Conservation (phyloP, 257 asterid species). For the Nemophila menziesii region DNA sequence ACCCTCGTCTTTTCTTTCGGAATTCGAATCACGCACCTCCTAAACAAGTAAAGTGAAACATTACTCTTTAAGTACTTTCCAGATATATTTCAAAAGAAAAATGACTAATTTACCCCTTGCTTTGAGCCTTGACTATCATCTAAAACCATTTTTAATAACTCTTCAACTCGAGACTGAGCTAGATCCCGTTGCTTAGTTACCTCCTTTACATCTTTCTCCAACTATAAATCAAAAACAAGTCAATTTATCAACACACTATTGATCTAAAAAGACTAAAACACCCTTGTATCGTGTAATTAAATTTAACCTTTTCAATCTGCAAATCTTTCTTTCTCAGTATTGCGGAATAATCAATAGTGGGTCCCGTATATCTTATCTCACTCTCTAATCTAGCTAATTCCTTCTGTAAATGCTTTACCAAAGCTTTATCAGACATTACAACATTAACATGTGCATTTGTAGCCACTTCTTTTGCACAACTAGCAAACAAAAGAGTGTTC, state of each 20-base stretch:
- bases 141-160: conserved; percentile 34
- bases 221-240: conserved; percentile 32
- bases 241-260: conserved; percentile 6
- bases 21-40: neutral
- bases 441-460: conserved; percentile 19
- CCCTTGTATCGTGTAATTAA: neutral
- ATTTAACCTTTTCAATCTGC: conserved; percentile 75
- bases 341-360: conserved; percentile 54
- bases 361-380: conserved; percentile 71
- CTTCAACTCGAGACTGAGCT: conserved; percentile 69
- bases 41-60: neutral
- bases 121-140: conserved; percentile 9
- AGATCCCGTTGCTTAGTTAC: conserved; percentile 58
- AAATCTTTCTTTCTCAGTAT: conserved; percentile 74
- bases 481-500: conserved; percentile 21
- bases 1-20: neutral
- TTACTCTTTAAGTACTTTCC: neutral
- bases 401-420: conserved; percentile 95
- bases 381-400: conserved; percentile 96
- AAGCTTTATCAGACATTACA: conserved; percentile 89
- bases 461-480: conserved; percentile 22
- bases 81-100: neutral
- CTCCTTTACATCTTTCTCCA: conserved; percentile 85
- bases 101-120: neutral
- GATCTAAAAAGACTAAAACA: neutral